Percentiles rank a stretch among this genome's conserved stretches.
These are phyloP conservation scores for Phylloporus sp. DNA, from an alignment of 768 basidiomycete genomes.

Conservation along the genomic window DNA sequence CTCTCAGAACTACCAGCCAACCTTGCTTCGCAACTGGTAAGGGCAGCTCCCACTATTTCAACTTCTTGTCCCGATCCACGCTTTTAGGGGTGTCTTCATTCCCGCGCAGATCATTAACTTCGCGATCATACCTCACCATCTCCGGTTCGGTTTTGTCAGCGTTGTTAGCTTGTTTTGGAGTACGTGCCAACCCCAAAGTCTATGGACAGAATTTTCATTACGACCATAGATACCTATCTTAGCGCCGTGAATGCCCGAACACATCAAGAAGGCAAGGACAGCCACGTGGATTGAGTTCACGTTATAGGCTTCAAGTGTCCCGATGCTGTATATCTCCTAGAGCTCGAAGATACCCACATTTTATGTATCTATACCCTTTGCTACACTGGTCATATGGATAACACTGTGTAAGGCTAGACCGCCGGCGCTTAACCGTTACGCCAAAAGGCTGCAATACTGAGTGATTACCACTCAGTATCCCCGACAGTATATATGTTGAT, in stretches of 20 bases:
- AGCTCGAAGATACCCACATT: constrained; percentile 6
- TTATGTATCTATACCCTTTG: constrained; percentile 7
- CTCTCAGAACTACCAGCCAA: constrained; percentile 69
- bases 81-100: constrained; percentile 61
- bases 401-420: no score
- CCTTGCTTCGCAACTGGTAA: constrained; percentile 74
- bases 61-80: background rate
- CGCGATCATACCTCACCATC: constrained; percentile 67
- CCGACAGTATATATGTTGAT: no score
- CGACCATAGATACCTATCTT: constrained; percentile 56
- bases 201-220: background rate
- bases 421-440: no score
- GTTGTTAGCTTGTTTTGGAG: constrained; percentile 83
- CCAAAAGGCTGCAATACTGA: no score
- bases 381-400: background rate
- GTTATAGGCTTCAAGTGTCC: background rate
- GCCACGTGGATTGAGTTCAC: constrained; percentile 1
- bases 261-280: constrained; percentile 1
- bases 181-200: constrained; percentile 37
- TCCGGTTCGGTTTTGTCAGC: constrained; percentile 71
- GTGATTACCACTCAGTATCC: no score
- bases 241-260: constrained; percentile 48
- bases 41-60: constrained; percentile 5
- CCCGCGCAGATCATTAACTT: constrained; percentile 83
- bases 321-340: constrained; percentile 11